Conservation (phyloP, 345 rosid species). For the Gossypium stocksii region DNA sequence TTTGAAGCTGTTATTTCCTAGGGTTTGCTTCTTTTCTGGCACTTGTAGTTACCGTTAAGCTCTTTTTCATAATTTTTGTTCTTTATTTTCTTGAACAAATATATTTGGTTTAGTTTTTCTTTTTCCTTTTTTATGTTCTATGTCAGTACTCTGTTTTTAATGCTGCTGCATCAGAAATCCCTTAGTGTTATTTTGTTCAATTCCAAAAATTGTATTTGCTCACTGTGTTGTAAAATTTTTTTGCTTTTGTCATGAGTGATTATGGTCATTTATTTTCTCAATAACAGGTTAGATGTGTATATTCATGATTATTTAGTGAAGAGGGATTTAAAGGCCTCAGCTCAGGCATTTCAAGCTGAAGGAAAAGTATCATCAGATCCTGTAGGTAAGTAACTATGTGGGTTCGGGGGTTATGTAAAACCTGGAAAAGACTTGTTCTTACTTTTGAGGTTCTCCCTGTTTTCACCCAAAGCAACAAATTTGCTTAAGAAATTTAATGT, state of each 20-base stretch:
- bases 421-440: background rate
- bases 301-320: slow-evolving; percentile 95
- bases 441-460: background rate
- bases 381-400: slow-evolving; percentile 61
- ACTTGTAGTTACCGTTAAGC: background rate
- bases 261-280: background rate
- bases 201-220: slow-evolving; percentile 6
- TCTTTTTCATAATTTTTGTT: background rate
- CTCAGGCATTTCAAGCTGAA: slow-evolving; percentile 97
- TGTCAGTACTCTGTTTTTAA: background rate
- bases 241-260: background rate
- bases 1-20: slow-evolving; percentile 21
- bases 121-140: background rate
- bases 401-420: background rate
- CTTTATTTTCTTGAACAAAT: background rate
- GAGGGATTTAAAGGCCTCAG: slow-evolving; percentile 91
- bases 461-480: background rate
- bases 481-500: background rate
- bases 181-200: background rate
- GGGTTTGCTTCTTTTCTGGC: slow-evolving; percentile 34
- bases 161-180: background rate
- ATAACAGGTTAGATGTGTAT: slow-evolving; percentile 89
- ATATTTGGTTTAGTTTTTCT: background rate
- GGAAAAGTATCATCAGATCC: slow-evolving; percentile 98
- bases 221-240: background rate